Evolutionary conservation across 495 filamentous ascomycete genomes (phyloP).

Genomic region (Talaromyces adpressus): DNA sequence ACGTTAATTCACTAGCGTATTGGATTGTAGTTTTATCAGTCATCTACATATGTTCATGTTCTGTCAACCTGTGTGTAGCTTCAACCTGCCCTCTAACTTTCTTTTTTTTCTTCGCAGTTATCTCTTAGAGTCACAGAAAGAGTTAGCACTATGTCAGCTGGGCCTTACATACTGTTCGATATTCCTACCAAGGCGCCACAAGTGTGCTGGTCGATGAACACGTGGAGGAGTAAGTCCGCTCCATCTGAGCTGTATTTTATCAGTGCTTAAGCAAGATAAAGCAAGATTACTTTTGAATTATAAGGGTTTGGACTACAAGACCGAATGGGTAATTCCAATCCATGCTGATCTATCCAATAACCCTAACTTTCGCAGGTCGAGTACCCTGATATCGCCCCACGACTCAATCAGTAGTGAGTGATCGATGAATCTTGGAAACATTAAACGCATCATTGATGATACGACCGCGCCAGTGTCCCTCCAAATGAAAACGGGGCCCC

Average conservation of each 20-base stretch:
- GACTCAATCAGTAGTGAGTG: conserved; percentile 35
- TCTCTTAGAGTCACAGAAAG: too few relatives aligned
- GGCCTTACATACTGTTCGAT: conserved; percentile 40
- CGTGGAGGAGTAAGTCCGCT: conserved; percentile 49
- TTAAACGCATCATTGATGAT: neutral
- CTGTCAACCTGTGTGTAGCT: too few relatives aligned
- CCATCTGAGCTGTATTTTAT: neutral
- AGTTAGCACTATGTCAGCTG: too few relatives aligned
- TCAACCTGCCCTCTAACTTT: too few relatives aligned
- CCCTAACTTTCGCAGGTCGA: conserved; percentile 22
- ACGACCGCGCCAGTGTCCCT: conserved; percentile 17
- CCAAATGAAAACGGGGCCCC: conserved; percentile 28
- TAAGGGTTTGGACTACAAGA: conserved; percentile 56
- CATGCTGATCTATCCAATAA: neutral
- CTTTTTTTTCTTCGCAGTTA: too few relatives aligned
- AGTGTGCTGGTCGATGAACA: conserved; percentile 49
- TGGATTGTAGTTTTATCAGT: too few relatives aligned
- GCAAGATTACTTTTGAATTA: conserved; percentile 54
- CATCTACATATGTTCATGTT: too few relatives aligned
- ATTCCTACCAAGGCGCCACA: conserved; percentile 40
- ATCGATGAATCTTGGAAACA: too few relatives aligned
- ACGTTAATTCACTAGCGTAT: too few relatives aligned
- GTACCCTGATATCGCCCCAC: conserved; percentile 52
- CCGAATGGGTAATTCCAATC: conserved; percentile 43
- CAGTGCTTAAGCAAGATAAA: conserved; percentile 14